A percentile compares a stretch with the other conserved stretches of the same genome.
These are phyloP conservation scores for Zygosaccharomyces kombuchaensis DNA, from an alignment of 805 yeast genomes.

Conservation along the genomic window DNA sequence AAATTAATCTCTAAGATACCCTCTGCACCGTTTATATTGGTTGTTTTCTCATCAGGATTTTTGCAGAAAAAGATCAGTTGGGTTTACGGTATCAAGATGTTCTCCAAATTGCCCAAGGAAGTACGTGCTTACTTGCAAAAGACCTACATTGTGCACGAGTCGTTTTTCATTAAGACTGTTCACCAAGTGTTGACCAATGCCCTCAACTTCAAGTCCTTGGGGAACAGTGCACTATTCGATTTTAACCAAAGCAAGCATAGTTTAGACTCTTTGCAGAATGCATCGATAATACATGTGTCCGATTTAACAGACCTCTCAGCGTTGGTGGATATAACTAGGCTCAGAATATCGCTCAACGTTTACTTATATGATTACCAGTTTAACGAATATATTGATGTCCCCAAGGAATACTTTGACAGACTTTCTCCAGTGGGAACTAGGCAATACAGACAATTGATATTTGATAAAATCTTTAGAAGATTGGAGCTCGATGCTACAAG, in stretches of 20 bases:
- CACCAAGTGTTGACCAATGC: slow-evolving; percentile 67
- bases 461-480: slow-evolving; percentile 51
- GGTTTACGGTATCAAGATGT: slow-evolving; percentile 67
- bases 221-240: slow-evolving; percentile 20
- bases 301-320: slow-evolving; percentile 52
- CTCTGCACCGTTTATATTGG: slow-evolving; percentile 54
- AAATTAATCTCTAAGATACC: slow-evolving; percentile 58
- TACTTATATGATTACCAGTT: slow-evolving; percentile 62
- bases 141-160: slow-evolving; percentile 81
- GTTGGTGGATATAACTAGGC: slow-evolving; percentile 65
- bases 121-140: slow-evolving; percentile 52
- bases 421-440: slow-evolving; percentile 28
- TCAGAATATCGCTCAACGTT: slow-evolving; percentile 72
- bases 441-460: slow-evolving; percentile 38
- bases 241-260: slow-evolving; percentile 10
- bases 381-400: slow-evolving; percentile 47
- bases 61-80: slow-evolving; percentile 46
- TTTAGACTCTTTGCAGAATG: slow-evolving; percentile 12
- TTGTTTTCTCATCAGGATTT: slow-evolving; percentile 82
- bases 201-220: slow-evolving; percentile 44
- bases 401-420: slow-evolving; percentile 35
- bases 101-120: slow-evolving; percentile 53
- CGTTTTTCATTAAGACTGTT: slow-evolving; percentile 80
- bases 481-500: slow-evolving; percentile 41
- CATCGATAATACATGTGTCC: slow-evolving; percentile 40